A percentile compares a stretch with the other conserved stretches of the same genome.
phyloP scores from a whole-genome alignment of 1,139 yeast genomes.

The Blastobotrys buckinghamii region DNA sequence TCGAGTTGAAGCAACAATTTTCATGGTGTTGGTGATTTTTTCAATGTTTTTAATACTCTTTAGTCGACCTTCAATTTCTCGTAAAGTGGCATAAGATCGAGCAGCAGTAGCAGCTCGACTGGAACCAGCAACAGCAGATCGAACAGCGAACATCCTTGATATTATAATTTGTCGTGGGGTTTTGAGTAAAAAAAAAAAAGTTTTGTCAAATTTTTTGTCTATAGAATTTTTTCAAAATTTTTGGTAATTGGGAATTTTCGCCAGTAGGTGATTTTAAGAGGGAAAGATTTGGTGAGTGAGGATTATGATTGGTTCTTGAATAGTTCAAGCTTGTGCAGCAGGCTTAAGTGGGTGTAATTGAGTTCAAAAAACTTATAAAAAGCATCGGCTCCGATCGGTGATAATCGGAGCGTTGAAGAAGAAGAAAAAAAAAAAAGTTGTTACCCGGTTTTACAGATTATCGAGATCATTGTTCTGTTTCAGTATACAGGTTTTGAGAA shows the following conservation, averaged over 20 bases:
- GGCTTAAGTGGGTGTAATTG: too few relatives aligned
- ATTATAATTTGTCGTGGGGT: not conserved
- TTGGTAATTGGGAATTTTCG: not conserved
- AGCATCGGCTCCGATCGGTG: too few relatives aligned
- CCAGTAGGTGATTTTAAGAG: not conserved
- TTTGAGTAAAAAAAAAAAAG: not conserved
- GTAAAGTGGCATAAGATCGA: slow-evolving; percentile 95
- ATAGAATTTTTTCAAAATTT: not conserved
- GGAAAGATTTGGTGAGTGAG: not conserved
- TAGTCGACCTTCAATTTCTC: slow-evolving; percentile 97
- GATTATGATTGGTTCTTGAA: not conserved
- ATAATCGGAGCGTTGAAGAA: too few relatives aligned
- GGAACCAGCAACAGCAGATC: slow-evolving; percentile 25
- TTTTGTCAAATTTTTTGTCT: not conserved
- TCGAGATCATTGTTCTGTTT: too few relatives aligned
- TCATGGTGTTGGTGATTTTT: slow-evolving; percentile 99
- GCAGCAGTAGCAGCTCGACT: slow-evolving; percentile 16
- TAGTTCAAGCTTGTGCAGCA: too few relatives aligned
- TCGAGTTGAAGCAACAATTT: slow-evolving; percentile 97
- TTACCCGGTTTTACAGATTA: too few relatives aligned
- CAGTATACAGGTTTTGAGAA: too few relatives aligned
- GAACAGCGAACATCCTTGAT: slow-evolving; percentile 26
- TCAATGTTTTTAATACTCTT: slow-evolving; percentile 98
- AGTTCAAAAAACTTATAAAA: too few relatives aligned
- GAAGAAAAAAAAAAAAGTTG: too few relatives aligned